Base-by-base conservation (phyloP, 108 stramenopile genomes). In the Fistulifera pelliculosa region DNA sequence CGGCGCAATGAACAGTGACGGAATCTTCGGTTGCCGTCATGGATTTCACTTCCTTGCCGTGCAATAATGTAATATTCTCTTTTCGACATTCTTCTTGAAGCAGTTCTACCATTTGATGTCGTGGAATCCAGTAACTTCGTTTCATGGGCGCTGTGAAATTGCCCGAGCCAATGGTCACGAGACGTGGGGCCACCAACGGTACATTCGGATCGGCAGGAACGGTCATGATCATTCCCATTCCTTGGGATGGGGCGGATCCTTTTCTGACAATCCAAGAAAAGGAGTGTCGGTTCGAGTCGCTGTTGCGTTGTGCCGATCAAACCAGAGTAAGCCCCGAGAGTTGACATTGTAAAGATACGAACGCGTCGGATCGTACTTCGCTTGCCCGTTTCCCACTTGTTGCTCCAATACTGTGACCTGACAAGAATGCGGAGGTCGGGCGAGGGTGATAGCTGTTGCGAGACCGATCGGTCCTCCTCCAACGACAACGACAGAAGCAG, bases 281-380 rank as follows among this genome's bases (percentile, higher is more conserved):
- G 8, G 31, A 3, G 3, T 3, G 31, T 35, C 31, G 8, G n/a
- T n/a, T n/a, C n/a, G n/a, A n/a, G n/a, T n/a, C n/a, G 52, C 1
- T 31, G 25, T 38, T 56, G 38, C 0, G 52, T 27, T n/a, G 41
- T 17, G 31, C 31, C 31, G 31, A 19, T 61, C 55, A 1, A 70
- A 62, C 15, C 71, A 62, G 21, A 25, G 28, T 58, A 74, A 73
- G 0, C 78, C 78, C 12, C 78, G 52, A 2, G 47, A 23, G 60
- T 79, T 79, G 62, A 79, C 67, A 58, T 75, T 75, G 71, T 79
- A 79, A 2, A 79, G 47, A 51, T 72, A 79, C 28, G 78, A 70
- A 41, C 62, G 54, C 44, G 78, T 62, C 14, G 78, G 78, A 57
- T 79, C 64, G 43, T 64, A 79, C 1, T 49, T 50, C 15, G 47